phyloP scores from a whole-genome alignment of 75 land plant genomes.

The Cunninghamia lanceolata region DNA sequence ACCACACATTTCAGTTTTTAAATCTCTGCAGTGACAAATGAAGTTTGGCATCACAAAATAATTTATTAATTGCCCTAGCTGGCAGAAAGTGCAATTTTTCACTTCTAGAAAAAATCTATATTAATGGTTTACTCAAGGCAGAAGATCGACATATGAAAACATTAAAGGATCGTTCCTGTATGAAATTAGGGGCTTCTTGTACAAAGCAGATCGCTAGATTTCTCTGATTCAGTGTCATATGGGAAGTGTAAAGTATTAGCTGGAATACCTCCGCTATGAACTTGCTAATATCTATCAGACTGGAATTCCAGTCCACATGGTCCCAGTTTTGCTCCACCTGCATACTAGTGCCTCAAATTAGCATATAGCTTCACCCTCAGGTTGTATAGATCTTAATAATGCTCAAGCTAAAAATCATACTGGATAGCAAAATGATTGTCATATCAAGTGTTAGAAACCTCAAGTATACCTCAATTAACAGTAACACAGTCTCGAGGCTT shows the following conservation, averaged over 20 bases:
- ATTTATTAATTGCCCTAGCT: background rate
- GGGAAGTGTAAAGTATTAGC: background rate
- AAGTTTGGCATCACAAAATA: background rate
- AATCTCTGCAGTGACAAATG: background rate
- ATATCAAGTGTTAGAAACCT: background rate
- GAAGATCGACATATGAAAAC: background rate
- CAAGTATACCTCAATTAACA: background rate
- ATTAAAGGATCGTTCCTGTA: background rate
- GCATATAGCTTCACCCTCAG: background rate
- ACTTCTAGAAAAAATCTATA: background rate
- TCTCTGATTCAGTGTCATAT: background rate
- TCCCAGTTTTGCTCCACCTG: background rate
- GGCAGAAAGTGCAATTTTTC: too few relatives aligned
- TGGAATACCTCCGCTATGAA: background rate
- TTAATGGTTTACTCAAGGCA: background rate
- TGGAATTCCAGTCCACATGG: background rate
- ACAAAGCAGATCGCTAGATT: background rate
- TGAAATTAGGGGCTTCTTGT: background rate
- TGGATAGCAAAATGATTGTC: background rate
- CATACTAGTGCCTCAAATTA: background rate
- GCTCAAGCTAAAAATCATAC: background rate
- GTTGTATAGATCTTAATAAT: background rate
- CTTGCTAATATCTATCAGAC: background rate
- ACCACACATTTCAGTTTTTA: too few relatives aligned
- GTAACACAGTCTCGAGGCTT: background rate